Percentiles rank a stretch among this genome's conserved stretches.
Evolutionary conservation across 176 grass and related monocot genomes (phyloP).

Genomic region (Miscanthus lutarioriparius): DNA sequence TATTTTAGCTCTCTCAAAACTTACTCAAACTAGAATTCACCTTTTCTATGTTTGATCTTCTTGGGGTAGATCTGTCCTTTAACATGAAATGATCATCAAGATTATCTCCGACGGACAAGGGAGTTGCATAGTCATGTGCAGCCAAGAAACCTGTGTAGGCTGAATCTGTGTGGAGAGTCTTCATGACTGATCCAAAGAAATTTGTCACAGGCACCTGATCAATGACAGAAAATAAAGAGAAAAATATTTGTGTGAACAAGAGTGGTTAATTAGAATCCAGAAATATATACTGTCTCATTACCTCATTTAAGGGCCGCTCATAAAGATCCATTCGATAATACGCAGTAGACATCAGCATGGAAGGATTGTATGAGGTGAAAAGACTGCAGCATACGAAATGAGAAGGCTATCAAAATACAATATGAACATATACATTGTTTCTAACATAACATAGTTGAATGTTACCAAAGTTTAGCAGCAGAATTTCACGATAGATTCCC

Average conservation of each 20-base stretch:
- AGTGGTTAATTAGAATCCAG: conserved; percentile 16
- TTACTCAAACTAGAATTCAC: conserved; percentile 43
- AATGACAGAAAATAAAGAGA: conserved; percentile 24
- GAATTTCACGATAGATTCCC: background rate
- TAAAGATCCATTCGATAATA: conserved; percentile 97
- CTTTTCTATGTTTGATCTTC: conserved; percentile 46
- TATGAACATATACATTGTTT: conserved; percentile 2
- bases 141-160: conserved; percentile 66
- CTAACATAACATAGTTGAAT: conserved; percentile 7
- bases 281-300: conserved; percentile 42
- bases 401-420: conserved; percentile 20
- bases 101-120: conserved; percentile 21
- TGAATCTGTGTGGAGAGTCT: conserved; percentile 83
- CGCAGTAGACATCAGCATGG: conserved; percentile 82
- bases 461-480: conserved; percentile 10
- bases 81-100: conserved; percentile 30
- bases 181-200: conserved; percentile 99
- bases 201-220: conserved; percentile 90
- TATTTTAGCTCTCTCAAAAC: conserved; percentile 2
- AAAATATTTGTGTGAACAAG: conserved; percentile 17
- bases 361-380: conserved; percentile 93
- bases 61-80: conserved; percentile 45
- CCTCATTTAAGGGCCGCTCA: conserved; percentile 64
- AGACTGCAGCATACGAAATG: conserved; percentile 59
- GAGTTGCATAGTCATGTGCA: conserved; percentile 35